Percentiles rank a stretch among this genome's conserved stretches.
Conservation (phyloP, 75 land plant species). For the Cryptomeria japonica region DNA sequence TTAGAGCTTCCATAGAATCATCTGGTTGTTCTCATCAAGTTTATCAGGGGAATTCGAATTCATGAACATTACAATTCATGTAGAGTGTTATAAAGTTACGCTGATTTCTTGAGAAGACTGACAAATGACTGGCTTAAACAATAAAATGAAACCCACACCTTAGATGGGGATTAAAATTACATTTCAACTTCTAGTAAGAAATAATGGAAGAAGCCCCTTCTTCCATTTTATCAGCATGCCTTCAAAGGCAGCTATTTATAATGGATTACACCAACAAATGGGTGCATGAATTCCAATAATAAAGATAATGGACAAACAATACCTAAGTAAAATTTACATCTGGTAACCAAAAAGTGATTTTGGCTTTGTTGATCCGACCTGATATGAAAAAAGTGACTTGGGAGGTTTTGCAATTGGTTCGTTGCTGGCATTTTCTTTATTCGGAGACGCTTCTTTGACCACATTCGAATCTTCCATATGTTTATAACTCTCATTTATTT, state of each 20-base stretch:
- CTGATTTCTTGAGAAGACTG: not conserved
- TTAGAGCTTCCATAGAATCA: not conserved
- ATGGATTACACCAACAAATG: not conserved
- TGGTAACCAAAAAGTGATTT: slow-evolving; percentile 9
- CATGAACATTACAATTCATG: not conserved
- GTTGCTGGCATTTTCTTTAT: not conserved
- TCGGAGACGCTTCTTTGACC: slow-evolving; percentile 1
- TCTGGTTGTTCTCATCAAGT: too few species aligned
- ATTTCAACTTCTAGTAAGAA: not conserved
- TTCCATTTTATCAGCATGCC: not conserved
- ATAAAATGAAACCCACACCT: not conserved
- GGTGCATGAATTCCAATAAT: not conserved
- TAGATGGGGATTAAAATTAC: not conserved
- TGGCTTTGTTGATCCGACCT: not conserved
- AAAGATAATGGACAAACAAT: not conserved
- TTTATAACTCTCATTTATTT: not conserved
- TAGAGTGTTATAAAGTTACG: not conserved
- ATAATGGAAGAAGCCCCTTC: not conserved
- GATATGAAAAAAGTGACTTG: slow-evolving; percentile 4
- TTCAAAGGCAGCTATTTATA: not conserved
- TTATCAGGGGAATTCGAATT: not conserved
- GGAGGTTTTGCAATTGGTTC: slow-evolving; percentile 3
- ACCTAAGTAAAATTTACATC: not conserved
- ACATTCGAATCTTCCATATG: not conserved
- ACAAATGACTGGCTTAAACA: not conserved